phyloP scores from a whole-genome alignment of 257 asterid species.

The Jacaranda mimosifolia region DNA sequence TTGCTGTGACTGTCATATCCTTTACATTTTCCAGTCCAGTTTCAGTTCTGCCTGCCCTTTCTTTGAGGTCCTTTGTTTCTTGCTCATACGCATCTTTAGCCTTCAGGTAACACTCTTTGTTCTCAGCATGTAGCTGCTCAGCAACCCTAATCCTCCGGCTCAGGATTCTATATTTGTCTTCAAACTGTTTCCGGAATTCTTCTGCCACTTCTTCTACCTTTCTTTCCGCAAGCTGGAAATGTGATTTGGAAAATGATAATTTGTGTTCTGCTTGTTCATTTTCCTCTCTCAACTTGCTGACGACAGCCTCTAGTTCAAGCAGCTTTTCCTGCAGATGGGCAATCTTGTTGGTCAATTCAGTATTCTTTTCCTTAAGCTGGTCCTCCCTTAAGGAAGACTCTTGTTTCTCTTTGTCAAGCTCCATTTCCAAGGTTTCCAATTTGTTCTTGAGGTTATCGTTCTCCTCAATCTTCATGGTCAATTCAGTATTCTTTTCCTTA shows the following conservation, averaged over 20 bases:
- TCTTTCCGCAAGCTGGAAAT: constrained; percentile 49
- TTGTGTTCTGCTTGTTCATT: constrained; percentile 27
- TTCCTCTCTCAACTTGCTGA: constrained; percentile 38
- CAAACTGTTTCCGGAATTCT: constrained; percentile 68
- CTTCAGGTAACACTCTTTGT: constrained; percentile 68
- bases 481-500: constrained; percentile 51
- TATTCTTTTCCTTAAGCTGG: constrained; percentile 50
- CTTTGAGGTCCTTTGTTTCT: constrained; percentile 55
- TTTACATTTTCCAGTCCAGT: constrained; percentile 46
- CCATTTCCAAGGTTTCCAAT: constrained; percentile 40
- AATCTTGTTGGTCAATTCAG: constrained; percentile 44
- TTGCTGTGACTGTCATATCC: constrained; percentile 60
- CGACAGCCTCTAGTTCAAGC: constrained; percentile 15
- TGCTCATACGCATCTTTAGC: constrained; percentile 50
- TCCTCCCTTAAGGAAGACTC: constrained; percentile 33
- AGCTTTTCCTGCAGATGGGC: constrained; percentile 34
- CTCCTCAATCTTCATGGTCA: constrained; percentile 30
- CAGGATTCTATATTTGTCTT: constrained; percentile 71
- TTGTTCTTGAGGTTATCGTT: constrained; percentile 26
- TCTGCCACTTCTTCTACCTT: constrained; percentile 74
- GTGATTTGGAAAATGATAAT: constrained; percentile 34
- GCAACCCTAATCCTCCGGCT: constrained; percentile 86
- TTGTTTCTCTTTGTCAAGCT: constrained; percentile 48
- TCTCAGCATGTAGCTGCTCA: constrained; percentile 84
- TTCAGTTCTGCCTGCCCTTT: constrained; percentile 43